phyloP scores from a whole-genome alignment of 495 filamentous ascomycete species.

The Penicillium taxi region DNA sequence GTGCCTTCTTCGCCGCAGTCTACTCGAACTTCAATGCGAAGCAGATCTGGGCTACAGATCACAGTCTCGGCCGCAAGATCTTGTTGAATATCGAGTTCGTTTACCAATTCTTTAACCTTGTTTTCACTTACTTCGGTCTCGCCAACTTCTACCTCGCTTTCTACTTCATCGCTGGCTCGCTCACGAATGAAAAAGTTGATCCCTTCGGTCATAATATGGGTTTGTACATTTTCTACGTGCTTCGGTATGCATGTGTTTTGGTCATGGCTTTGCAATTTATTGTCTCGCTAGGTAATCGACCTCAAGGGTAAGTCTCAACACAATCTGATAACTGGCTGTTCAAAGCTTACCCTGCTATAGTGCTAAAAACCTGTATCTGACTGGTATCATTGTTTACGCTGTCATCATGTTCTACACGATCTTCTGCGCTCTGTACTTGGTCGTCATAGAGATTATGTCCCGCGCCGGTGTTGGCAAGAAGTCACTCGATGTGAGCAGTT shows the following conservation, averaged over 20 bases:
- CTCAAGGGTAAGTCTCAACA: too few species aligned
- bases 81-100: constrained; percentile 92
- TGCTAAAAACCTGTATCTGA: constrained; percentile 83
- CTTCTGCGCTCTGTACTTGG: constrained; percentile 79
- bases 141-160: constrained; percentile 99
- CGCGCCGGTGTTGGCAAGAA: constrained; percentile 31
- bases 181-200: constrained; percentile 71
- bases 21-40: constrained; percentile 93
- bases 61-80: constrained; percentile 80
- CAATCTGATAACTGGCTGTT: too few species aligned
- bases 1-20: constrained; percentile 96
- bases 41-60: constrained; percentile 92
- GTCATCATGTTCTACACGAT: constrained; percentile 96
- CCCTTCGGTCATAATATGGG: constrained; percentile 85
- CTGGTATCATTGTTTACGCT: constrained; percentile 75
- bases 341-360: too few species aligned
- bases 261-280: constrained; percentile 95
- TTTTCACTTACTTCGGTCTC: constrained; percentile 97
- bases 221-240: constrained; percentile 72
- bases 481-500: constrained; percentile 59
- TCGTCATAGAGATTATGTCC: constrained; percentile 65
- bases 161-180: constrained; percentile 95
- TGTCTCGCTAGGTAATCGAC: constrained; percentile 94
- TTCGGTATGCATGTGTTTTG: constrained; percentile 77
- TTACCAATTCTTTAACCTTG: constrained; percentile 82